phyloP scores from a whole-genome alignment of 306 rosid genomes.

The Lupinus albus region DNA sequence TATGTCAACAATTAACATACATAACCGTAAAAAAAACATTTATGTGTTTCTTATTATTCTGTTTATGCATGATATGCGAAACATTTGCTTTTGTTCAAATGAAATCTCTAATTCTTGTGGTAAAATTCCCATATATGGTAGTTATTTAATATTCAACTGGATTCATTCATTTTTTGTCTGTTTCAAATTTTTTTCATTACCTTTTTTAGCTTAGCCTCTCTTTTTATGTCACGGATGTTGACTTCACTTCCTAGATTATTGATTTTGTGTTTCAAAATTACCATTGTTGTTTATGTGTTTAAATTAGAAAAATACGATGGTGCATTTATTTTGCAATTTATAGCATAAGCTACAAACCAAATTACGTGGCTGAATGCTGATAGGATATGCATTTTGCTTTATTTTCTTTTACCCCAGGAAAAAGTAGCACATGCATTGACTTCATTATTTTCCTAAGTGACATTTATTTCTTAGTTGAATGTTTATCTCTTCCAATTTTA shows the following conservation, averaged over 20 bases:
- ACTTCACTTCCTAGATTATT: slow-evolving; percentile 2
- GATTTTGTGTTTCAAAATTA: background rate
- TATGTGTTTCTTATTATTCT: background rate
- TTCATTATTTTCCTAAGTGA: background rate
- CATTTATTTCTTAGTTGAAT: background rate
- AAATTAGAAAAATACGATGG: background rate
- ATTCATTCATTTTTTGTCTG: slow-evolving; percentile 11
- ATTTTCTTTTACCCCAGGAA: slow-evolving; percentile 3
- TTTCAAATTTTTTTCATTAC: background rate
- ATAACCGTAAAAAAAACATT: background rate
- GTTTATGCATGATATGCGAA: too few relatives aligned
- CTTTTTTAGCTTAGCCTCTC: background rate
- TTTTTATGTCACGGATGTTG: background rate
- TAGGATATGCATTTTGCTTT: background rate
- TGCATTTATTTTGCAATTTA: background rate
- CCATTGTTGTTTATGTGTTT: background rate
- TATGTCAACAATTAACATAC: background rate
- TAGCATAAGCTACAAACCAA: too few relatives aligned
- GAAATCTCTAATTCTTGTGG: background rate
- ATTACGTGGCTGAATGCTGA: too few relatives aligned
- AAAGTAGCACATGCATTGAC: slow-evolving; percentile 9
- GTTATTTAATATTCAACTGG: slow-evolving; percentile 3
- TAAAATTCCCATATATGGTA: background rate
- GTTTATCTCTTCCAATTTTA: slow-evolving; percentile 8
- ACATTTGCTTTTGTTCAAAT: too few relatives aligned